These are phyloP conservation scores for Phytophthora brassicae DNA, from an alignment of 352 stramenopile species.

Conservation along the genomic window DNA sequence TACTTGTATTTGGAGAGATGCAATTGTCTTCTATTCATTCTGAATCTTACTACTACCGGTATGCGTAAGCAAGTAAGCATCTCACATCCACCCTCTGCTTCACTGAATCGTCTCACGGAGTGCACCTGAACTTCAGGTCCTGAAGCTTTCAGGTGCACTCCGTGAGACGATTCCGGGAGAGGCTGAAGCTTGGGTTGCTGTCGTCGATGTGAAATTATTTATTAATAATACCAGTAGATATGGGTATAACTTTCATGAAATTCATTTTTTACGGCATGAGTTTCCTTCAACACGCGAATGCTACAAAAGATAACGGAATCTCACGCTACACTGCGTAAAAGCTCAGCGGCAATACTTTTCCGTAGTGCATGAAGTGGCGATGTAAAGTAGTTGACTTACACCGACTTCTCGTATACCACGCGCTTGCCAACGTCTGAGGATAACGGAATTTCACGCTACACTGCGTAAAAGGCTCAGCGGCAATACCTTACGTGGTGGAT, in stretches of 20 bases:
- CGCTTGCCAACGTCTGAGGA: conserved; percentile 68
- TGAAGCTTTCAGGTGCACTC: too few species aligned
- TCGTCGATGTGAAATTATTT: too few species aligned
- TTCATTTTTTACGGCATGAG: conserved; percentile 15
- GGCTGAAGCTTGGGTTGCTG: too few species aligned
- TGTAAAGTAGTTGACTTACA: conserved; percentile 27
- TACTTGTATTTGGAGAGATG: too few species aligned
- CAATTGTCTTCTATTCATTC: conserved; percentile 7
- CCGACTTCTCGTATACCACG: conserved; percentile 81
- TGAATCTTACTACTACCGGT: too few species aligned
- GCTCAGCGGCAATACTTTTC: not conserved
- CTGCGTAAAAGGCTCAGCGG: not conserved
- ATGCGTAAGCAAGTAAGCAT: too few species aligned
- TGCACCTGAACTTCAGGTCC: too few species aligned
- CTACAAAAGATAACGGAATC: conserved; percentile 11
- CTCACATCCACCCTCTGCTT: too few species aligned
- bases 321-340: conserved; percentile 13
- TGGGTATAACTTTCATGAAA: too few species aligned
- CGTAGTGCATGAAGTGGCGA: not conserved
- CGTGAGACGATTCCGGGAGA: too few species aligned
- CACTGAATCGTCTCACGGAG: too few species aligned
- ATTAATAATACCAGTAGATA: too few species aligned
- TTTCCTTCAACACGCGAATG: conserved; percentile 1
- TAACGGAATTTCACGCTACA: conserved; percentile 15
- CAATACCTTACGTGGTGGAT: not conserved